phyloP scores from a whole-genome alignment of 148 eudicot species.

The Camellia lanceoleosa region DNA sequence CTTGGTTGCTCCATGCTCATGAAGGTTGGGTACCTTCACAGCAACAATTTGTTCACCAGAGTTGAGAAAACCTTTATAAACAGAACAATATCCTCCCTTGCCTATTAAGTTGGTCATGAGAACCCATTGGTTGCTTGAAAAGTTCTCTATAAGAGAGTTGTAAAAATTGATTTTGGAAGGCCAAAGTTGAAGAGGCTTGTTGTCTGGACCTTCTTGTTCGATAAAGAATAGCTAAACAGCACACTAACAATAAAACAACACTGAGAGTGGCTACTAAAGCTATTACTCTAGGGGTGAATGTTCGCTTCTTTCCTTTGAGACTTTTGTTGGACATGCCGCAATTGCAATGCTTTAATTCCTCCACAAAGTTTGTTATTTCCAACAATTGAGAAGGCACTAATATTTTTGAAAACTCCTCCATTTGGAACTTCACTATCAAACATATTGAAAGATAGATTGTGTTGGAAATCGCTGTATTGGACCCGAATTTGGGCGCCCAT shows the following conservation, averaged over 20 bases:
- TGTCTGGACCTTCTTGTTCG: background rate
- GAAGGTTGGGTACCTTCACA: constrained; percentile 9
- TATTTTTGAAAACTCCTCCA: too few species aligned
- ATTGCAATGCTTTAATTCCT: constrained; percentile 8
- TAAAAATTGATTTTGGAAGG: background rate
- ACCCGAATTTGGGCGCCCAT: too few species aligned
- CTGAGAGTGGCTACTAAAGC: background rate
- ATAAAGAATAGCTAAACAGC: background rate
- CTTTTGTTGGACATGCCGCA: background rate
- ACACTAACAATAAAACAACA: background rate
- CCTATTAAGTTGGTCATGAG: constrained; percentile 5
- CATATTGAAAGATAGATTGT: too few species aligned
- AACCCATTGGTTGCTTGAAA: constrained; percentile 14
- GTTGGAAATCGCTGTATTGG: too few species aligned
- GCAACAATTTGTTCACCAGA: constrained; percentile 1
- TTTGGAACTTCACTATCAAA: too few species aligned
- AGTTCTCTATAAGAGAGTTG: constrained; percentile 14
- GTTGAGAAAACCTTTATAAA: constrained; percentile 2
- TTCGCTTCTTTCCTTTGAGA: background rate
- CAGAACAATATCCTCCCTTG: constrained; percentile 9
- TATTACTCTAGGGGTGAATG: background rate
- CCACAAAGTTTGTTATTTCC: constrained; percentile 25
- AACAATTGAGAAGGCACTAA: too few species aligned
- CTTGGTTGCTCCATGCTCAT: constrained; percentile 1
- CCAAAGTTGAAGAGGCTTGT: background rate